These are phyloP conservation scores for Huntiella savannae DNA, from an alignment of 2,329 filamentous ascomycete species.

Conservation along the genomic window DNA sequence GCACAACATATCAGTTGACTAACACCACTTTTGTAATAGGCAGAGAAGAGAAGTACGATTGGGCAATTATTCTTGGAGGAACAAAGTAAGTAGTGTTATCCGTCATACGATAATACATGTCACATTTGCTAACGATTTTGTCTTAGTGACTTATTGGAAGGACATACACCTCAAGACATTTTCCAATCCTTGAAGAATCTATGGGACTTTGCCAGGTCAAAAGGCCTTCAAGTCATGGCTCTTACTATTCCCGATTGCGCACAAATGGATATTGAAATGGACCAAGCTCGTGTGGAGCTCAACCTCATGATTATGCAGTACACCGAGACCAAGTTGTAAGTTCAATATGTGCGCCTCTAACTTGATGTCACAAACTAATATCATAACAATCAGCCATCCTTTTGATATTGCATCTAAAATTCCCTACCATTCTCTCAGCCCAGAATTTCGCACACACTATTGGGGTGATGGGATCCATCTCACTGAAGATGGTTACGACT, in stretches of 20 bases:
- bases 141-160: conserved; percentile 30
- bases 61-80: conserved; percentile 43
- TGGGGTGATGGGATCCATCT: conserved; percentile 47
- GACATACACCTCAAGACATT: conserved; percentile 22
- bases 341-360: background rate
- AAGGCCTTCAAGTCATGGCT: conserved; percentile 37
- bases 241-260: conserved; percentile 40
- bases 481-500: conserved; percentile 37
- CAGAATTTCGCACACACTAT: conserved; percentile 26
- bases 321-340: conserved; percentile 30
- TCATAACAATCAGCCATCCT: conserved; percentile 23
- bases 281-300: conserved; percentile 9
- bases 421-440: conserved; percentile 31
- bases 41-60: conserved; percentile 27
- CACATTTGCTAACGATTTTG: background rate
- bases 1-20: background rate
- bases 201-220: conserved; percentile 31
- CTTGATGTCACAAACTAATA: background rate
- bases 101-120: too few relatives aligned
- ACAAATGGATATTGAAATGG: conserved; percentile 16
- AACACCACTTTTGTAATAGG: conserved; percentile 7
- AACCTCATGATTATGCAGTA: conserved; percentile 35
- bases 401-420: conserved; percentile 37
- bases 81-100: conserved; percentile 30
- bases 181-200: conserved; percentile 28